Conservation (phyloP, 2,329 filamentous ascomycete genomes). For the Nigrospora sphaerica region DNA sequence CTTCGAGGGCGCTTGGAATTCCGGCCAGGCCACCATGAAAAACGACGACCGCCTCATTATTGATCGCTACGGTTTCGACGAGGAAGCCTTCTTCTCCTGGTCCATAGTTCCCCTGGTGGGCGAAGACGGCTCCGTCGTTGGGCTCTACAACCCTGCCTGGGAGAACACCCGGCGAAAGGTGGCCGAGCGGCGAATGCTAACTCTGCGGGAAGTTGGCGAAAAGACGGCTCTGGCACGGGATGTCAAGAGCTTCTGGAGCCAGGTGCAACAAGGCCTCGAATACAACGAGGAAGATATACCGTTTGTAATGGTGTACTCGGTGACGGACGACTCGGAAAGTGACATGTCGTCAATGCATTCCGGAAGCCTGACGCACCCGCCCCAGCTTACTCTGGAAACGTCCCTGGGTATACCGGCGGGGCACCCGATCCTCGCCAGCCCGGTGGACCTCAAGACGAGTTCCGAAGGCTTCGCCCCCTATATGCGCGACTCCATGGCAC, state of each 20-base stretch:
- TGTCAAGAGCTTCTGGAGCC: slow-evolving; percentile 65
- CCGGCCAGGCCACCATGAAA: slow-evolving; percentile 77
- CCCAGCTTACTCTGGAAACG: slow-evolving; percentile 64
- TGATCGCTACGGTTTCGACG: slow-evolving; percentile 59
- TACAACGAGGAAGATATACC: slow-evolving; percentile 71
- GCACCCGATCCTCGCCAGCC: slow-evolving; percentile 52
- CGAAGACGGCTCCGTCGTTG: slow-evolving; percentile 65
- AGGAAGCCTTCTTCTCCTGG: slow-evolving; percentile 81
- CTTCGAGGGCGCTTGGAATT: slow-evolving; percentile 59
- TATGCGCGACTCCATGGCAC: slow-evolving; percentile 66
- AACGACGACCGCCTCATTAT: slow-evolving; percentile 75
- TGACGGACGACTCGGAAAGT: slow-evolving; percentile 62
- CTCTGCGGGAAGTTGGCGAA: slow-evolving; percentile 70
- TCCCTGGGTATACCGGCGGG: slow-evolving; percentile 59
- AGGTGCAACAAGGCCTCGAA: slow-evolving; percentile 61
- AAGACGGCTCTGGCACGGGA: slow-evolving; percentile 66
- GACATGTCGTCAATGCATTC: slow-evolving; percentile 68
- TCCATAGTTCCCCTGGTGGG: slow-evolving; percentile 73
- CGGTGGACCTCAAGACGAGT: slow-evolving; percentile 63
- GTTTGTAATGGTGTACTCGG: slow-evolving; percentile 71
- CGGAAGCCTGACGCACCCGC: slow-evolving; percentile 52
- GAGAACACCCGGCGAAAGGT: slow-evolving; percentile 75
- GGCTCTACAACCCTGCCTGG: slow-evolving; percentile 73
- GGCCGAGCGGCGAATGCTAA: slow-evolving; percentile 73
- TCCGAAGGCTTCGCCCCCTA: slow-evolving; percentile 69